Evolutionary conservation across 495 filamentous ascomycete species (phyloP).

Genomic region (Sphaerosporella brunnea): DNA sequence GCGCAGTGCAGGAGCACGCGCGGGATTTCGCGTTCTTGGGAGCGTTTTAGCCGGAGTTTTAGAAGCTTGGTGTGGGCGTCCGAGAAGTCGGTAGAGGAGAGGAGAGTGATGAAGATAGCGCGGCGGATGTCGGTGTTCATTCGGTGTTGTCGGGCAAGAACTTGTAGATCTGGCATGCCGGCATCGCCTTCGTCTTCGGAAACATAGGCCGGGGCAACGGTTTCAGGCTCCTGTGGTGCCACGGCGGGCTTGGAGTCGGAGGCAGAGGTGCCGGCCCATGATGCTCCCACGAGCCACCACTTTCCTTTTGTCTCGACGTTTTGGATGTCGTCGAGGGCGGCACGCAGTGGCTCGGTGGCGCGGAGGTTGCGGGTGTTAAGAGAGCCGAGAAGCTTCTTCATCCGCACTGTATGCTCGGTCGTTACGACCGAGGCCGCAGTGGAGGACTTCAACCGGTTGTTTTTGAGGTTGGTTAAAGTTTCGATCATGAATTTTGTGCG

Average conservation of each 20-base stretch:
- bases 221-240: slow-evolving; percentile 15
- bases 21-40: slow-evolving; percentile 73
- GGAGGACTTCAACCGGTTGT: slow-evolving; percentile 71
- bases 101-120: slow-evolving; percentile 76
- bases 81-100: slow-evolving; percentile 71
- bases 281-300: slow-evolving; percentile 95
- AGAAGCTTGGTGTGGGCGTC: slow-evolving; percentile 62
- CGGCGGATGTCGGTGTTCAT: slow-evolving; percentile 93
- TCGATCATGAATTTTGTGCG: slow-evolving; percentile 98
- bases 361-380: slow-evolving; percentile 51
- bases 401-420: slow-evolving; percentile 60
- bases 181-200: slow-evolving; percentile 32
- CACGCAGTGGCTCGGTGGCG: slow-evolving; percentile 61
- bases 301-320: slow-evolving; percentile 75
- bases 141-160: slow-evolving; percentile 61
- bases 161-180: slow-evolving; percentile 44
- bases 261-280: slow-evolving; percentile 48
- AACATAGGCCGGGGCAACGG: neutral
- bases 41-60: slow-evolving; percentile 68
- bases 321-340: slow-evolving; percentile 62
- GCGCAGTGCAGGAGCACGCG: slow-evolving; percentile 76
- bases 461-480: slow-evolving; percentile 81
- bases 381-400: slow-evolving; percentile 65
- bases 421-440: slow-evolving; percentile 42
- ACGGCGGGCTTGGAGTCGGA: neutral